Evolutionary conservation across 495 filamentous ascomycete genomes (phyloP), one percentile per base, ranked within the genome.

Genomic region (Xylaria sp.): DNA sequence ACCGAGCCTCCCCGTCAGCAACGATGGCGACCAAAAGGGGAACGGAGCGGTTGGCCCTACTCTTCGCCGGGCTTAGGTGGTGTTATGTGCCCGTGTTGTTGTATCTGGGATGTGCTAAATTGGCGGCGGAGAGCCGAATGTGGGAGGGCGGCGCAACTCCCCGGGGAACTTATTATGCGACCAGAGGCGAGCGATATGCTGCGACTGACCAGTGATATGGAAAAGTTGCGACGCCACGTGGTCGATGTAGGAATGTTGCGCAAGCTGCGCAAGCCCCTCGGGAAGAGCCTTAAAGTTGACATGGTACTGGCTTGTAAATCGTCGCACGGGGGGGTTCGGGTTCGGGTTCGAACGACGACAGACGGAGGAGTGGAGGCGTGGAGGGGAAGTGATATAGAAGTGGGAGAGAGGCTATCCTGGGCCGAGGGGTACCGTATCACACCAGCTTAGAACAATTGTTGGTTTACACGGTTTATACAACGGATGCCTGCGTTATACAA

Each of bases 11-110:
- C 33, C 24, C n/a, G 31, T 66, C 69, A 65, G 69, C 52, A 48
- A 43, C 35, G 35, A 31, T 55, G 68, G 43, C n/a, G 29, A 5
- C 31, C 6, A 44, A 72, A 65, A 73, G 71, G 52, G 17, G 37
- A 21, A 19, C 31, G 21, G 12, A 70, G 52, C 21, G 26, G 46
- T 29, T 53, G 44, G 33, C 17, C 80, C 78, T 86, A 97, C 94
- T 97, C 96, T 86, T 98, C 93, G n/a, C 96, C 96, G 3, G 94
- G 88, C 82, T 93, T 95, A 2, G 96, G 95, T 35, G 93, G 88
- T 57, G 88, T 88, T 74, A 97, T 82, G 75, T 98, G 93, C 37
- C 92, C 93, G 78, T 99, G 95, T 44, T 78, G 82, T 21, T 80
- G 79, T 33, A 82, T 79, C 58, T 88, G 77, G 1, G 93, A 88